Percentiles rank a stretch among this genome's conserved stretches.
Evolutionary conservation across 1,284 basidiomycete genomes (phyloP).

Genomic region (Puccinia horiana): DNA sequence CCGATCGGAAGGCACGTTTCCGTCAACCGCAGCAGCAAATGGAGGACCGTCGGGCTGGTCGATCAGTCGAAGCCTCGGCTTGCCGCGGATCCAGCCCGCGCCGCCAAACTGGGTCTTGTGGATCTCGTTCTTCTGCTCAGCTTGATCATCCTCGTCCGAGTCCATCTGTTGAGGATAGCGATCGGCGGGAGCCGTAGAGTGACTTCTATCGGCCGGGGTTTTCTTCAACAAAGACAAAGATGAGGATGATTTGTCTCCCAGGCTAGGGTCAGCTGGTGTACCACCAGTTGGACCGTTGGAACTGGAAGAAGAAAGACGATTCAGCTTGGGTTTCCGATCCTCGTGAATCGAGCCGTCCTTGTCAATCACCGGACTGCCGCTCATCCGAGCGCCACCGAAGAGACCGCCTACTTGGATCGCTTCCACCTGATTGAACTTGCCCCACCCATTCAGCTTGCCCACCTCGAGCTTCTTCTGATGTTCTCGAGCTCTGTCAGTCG

Average conservation of each 20-base stretch:
- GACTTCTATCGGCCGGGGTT: not conserved
- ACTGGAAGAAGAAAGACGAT: not conserved
- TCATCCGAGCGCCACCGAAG: conserved; percentile 56
- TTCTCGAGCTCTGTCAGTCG: not conserved
- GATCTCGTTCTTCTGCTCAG: conserved; percentile 7
- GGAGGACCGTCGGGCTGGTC: conserved; percentile 19
- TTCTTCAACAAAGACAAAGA: not conserved
- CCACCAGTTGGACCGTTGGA: not conserved
- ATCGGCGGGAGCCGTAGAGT: not conserved
- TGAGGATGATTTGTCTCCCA: not conserved
- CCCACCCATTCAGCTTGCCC: conserved; percentile 48
- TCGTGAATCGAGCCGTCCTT: conserved; percentile 54
- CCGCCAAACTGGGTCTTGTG: conserved; percentile 41
- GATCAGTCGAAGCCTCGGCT: conserved; percentile 40
- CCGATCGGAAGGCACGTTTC: not conserved
- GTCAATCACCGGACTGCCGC: conserved; percentile 55
- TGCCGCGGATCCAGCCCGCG: conserved; percentile 48
- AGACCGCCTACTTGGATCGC: conserved; percentile 44
- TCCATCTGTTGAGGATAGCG: not conserved
- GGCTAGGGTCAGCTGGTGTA: not conserved
- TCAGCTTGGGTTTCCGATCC: conserved; percentile 48
- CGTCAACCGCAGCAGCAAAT: not conserved
- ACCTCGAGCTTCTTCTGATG: conserved; percentile 34
- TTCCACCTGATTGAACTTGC: conserved; percentile 50
- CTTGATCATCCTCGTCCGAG: conserved; percentile 3